These are phyloP conservation scores for Fusarium euwallaceae DNA, from an alignment of 2,329 filamentous ascomycete genomes.

Conservation along the genomic window DNA sequence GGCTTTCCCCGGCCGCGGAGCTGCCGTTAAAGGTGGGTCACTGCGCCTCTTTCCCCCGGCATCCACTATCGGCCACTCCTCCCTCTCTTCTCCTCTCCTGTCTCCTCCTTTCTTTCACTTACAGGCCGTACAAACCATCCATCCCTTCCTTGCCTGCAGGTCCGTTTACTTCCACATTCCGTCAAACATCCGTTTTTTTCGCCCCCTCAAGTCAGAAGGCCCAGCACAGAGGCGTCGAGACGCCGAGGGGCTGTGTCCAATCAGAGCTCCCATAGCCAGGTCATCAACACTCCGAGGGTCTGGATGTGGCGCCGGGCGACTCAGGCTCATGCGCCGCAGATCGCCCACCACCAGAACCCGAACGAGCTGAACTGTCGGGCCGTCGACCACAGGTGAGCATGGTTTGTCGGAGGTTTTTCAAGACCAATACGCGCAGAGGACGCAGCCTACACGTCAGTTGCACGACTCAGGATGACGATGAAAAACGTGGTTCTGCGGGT, in stretches of 20 bases:
- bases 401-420: conserved; percentile 18
- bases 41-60: conserved; percentile 29
- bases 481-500: conserved; percentile 15
- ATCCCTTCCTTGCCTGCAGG: conserved; percentile 5
- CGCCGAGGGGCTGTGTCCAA: conserved; percentile 16
- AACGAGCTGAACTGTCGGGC: conserved; percentile 38
- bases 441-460: conserved; percentile 31
- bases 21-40: conserved; percentile 34
- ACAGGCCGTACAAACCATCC: background rate
- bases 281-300: conserved; percentile 8
- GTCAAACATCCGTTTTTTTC: conserved; percentile 18
- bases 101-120: background rate
- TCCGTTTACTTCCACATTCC: conserved; percentile 24
- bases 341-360: conserved; percentile 27
- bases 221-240: conserved; percentile 1
- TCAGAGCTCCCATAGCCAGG: conserved; percentile 28
- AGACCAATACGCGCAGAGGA: conserved; percentile 5
- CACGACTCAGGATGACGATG: conserved; percentile 32
- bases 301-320: conserved; percentile 22
- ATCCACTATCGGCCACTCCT: conserved; percentile 24
- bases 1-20: conserved; percentile 30
- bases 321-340: conserved; percentile 30
- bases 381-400: conserved; percentile 13
- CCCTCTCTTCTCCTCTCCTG: conserved; percentile 2
- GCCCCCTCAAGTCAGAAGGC: conserved; percentile 3